phyloP scores from a whole-genome alignment of 345 rosid species.

The Eucalyptus erythrocorys region DNA sequence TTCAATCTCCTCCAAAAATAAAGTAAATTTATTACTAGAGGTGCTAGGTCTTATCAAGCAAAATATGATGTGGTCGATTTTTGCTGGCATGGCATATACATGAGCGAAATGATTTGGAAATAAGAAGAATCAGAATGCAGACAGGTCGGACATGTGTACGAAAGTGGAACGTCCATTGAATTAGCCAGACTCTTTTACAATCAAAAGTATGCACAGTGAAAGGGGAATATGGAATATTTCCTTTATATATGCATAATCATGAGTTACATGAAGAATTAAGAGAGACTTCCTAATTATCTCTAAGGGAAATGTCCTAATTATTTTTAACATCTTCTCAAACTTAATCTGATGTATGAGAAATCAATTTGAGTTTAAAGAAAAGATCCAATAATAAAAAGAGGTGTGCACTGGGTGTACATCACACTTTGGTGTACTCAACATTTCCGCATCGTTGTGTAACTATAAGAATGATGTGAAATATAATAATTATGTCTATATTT shows the following conservation, averaged over 20 bases:
- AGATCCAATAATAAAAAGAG: background rate
- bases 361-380: too few species aligned
- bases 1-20: too few species aligned
- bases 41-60: background rate
- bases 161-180: background rate
- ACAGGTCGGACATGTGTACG: background rate
- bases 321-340: background rate
- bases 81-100: background rate
- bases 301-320: too few species aligned
- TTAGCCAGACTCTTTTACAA: background rate
- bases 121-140: background rate
- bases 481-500: background rate
- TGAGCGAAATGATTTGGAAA: background rate
- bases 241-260: too few species aligned
- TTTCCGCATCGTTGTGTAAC: accelerated
- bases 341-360: too few species aligned
- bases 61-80: background rate
- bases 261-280: too few species aligned
- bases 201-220: too few species aligned
- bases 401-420: background rate
- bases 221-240: too few species aligned
- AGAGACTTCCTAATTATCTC: too few species aligned
- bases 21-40: too few species aligned
- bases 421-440: background rate
- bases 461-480: background rate